Evolutionary conservation across 495 filamentous ascomycete species (phyloP).

Genomic region (Physcia stellaris): DNA sequence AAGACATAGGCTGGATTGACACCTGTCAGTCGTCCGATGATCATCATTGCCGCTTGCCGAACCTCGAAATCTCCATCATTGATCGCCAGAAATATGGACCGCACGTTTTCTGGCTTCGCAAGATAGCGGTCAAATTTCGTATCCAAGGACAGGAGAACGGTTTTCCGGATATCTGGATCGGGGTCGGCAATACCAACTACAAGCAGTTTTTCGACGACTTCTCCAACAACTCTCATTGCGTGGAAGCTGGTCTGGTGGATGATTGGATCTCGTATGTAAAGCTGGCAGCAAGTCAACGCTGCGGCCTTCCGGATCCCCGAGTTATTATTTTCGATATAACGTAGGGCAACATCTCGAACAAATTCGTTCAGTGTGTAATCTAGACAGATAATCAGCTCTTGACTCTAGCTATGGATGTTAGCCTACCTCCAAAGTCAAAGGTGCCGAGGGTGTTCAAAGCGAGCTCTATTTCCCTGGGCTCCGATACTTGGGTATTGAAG

Average conservation of each 20-base stretch:
- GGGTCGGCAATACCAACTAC: slow-evolving; percentile 89
- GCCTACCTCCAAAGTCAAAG: slow-evolving; percentile 74
- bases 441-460: slow-evolving; percentile 88
- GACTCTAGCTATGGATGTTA: neutral
- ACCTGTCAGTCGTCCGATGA: slow-evolving; percentile 82
- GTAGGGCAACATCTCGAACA: slow-evolving; percentile 93
- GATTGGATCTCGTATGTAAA: slow-evolving; percentile 92
- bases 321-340: slow-evolving; percentile 92
- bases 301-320: slow-evolving; percentile 87
- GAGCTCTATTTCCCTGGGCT: slow-evolving; percentile 75
- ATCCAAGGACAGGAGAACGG: slow-evolving; percentile 78
- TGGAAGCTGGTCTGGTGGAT: slow-evolving; percentile 95
- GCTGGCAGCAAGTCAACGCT: slow-evolving; percentile 91
- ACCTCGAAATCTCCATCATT: slow-evolving; percentile 89
- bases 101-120: slow-evolving; percentile 88
- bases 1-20: slow-evolving; percentile 97
- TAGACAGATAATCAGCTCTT: slow-evolving; percentile 11
- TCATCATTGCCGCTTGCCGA: slow-evolving; percentile 85
- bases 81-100: slow-evolving; percentile 88
- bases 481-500: slow-evolving; percentile 44
- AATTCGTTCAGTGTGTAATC: slow-evolving; percentile 95
- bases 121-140: slow-evolving; percentile 90
- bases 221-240: slow-evolving; percentile 88
- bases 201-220: slow-evolving; percentile 91
- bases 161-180: slow-evolving; percentile 73